Percentiles rank a stretch among this genome's conserved stretches.
These are phyloP conservation scores for Lodderomyces oxycetoniae DNA, from an alignment of 1,139 yeast genomes.

Conservation along the genomic window DNA sequence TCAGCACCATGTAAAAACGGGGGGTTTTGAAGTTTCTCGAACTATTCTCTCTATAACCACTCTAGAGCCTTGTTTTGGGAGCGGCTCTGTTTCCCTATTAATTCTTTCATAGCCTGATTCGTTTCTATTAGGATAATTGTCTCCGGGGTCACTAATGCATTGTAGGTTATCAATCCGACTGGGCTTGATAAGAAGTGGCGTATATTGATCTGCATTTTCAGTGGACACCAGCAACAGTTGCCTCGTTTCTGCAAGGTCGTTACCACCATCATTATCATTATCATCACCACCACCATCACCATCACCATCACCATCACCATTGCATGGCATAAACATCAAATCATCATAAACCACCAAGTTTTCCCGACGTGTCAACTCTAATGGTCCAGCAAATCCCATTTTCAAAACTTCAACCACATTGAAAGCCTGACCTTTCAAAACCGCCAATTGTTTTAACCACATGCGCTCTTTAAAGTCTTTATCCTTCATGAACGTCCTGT, in stretches of 20 bases:
- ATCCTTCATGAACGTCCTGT: slow-evolving; percentile 50
- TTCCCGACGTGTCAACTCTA: slow-evolving; percentile 59
- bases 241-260: no score
- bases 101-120: slow-evolving; percentile 15
- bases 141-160: no score
- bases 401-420: slow-evolving; percentile 66
- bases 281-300: slow-evolving; percentile 7
- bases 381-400: slow-evolving; percentile 57
- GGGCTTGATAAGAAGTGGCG: no score
- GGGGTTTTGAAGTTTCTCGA: slow-evolving; percentile 52
- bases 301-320: neutral
- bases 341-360: slow-evolving; percentile 60
- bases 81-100: slow-evolving; percentile 12
- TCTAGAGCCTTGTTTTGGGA: slow-evolving; percentile 22
- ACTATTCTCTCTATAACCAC: slow-evolving; percentile 63
- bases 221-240: no score
- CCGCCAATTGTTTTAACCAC: slow-evolving; percentile 68
- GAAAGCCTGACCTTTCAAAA: slow-evolving; percentile 74
- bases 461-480: slow-evolving; percentile 59
- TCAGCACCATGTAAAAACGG: slow-evolving; percentile 70
- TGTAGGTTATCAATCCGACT: no score
- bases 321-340: slow-evolving; percentile 52
- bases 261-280: no score
- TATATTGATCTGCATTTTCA: no score
- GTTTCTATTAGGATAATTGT: slow-evolving; percentile 9